Evolutionary conservation across 345 rosid species (phyloP).

Genomic region (Corchorus olitorius): DNA sequence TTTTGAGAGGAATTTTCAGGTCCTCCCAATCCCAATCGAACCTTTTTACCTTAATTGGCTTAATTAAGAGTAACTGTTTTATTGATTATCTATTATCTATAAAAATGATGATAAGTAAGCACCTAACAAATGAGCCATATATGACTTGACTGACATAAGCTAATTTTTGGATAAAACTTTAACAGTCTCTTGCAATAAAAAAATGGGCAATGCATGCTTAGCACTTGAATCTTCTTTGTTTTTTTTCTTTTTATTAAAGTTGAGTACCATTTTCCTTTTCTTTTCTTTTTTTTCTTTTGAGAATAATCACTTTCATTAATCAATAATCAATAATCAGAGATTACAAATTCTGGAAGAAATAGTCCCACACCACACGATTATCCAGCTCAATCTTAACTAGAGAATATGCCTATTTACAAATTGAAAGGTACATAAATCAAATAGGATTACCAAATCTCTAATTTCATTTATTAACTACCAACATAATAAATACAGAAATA

Average conservation of each 20-base stretch:
- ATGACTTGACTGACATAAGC: background rate
- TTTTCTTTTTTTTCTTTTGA: too few relatives aligned
- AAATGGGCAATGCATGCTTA: background rate
- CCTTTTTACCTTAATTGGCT: constrained; percentile 1
- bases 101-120: background rate
- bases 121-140: background rate
- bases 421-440: too few relatives aligned
- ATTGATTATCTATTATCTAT: background rate
- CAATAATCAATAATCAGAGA: too few relatives aligned
- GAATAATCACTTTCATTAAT: too few relatives aligned
- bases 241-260: background rate
- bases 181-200: too few relatives aligned
- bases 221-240: background rate
- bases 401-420: too few relatives aligned
- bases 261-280: background rate
- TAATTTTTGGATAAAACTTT: background rate
- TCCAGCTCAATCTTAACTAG: too few relatives aligned
- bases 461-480: too few relatives aligned
- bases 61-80: background rate
- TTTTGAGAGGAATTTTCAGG: background rate
- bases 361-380: too few relatives aligned
- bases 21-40: background rate
- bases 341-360: too few relatives aligned
- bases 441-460: too few relatives aligned
- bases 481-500: too few relatives aligned